Percentiles rank a stretch among this genome's conserved stretches.
These are phyloP conservation scores for Trametes cingulata DNA, from an alignment of 768 basidiomycete genomes.

Conservation along the genomic window DNA sequence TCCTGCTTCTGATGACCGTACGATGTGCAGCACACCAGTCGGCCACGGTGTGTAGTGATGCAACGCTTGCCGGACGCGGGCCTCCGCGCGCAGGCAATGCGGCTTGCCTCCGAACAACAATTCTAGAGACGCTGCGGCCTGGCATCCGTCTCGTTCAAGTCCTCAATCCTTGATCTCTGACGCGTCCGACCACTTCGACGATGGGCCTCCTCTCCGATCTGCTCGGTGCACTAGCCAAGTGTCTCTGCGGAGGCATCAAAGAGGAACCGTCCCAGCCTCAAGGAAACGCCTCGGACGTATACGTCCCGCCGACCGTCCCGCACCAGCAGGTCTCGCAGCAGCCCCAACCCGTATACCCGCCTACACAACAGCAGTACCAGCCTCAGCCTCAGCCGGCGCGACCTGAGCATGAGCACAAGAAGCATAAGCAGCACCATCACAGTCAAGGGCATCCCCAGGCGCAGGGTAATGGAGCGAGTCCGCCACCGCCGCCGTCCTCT, in stretches of 20 bases:
- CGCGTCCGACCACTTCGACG: neutral
- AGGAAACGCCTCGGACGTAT: slow-evolving; percentile 15
- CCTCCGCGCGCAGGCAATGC: neutral
- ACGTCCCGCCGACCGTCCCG: slow-evolving; percentile 22
- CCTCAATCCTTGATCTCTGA: neutral
- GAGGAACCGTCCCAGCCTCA: slow-evolving; percentile 9
- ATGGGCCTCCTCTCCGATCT: slow-evolving; percentile 17
- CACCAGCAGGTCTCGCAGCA: slow-evolving; percentile 18
- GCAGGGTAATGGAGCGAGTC: slow-evolving; percentile 1
- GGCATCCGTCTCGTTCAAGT: too few relatives aligned
- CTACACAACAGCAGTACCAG: slow-evolving; percentile 6
- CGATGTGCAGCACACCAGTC: too few relatives aligned
- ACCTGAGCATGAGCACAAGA: slow-evolving; percentile 7
- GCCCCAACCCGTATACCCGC: slow-evolving; percentile 10
- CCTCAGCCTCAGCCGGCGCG: neutral
- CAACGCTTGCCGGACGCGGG: neutral
- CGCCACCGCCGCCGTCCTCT: slow-evolving; percentile 2
- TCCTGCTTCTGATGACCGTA: too few relatives aligned
- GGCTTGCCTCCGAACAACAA: neutral
- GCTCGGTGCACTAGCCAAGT: slow-evolving; percentile 12
- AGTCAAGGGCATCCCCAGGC: neutral
- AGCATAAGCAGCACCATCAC: slow-evolving; percentile 11
- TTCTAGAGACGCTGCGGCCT: neutral
- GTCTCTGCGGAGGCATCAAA: slow-evolving; percentile 16
- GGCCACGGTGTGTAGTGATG: too few relatives aligned